Base-by-base conservation (phyloP, 1,139 yeast genomes). In the Hansenula anomala region DNA sequence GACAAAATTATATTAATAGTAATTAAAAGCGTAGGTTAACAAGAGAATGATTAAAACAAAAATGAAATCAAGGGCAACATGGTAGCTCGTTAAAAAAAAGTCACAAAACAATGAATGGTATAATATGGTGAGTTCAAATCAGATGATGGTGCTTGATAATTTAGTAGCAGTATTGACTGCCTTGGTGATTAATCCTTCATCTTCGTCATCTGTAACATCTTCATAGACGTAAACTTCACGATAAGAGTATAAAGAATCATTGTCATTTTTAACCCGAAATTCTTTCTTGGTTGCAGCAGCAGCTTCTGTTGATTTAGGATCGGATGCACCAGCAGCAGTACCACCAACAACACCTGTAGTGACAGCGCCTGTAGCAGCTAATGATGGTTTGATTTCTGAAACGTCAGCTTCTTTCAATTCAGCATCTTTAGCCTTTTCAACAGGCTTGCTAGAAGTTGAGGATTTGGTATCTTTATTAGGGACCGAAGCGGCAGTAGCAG, bases 221-320 rank as follows among this genome's bases (percentile, higher is more conserved):
- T 33, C 36, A 33, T 26, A 26, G 10, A 13, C 29, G 12, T 19
- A 19, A 13, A 25, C 30, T 26, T 32, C 34, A 24, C 28, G 34
- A n/a, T 32, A 32, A 9, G 34, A 32, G 14, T 32, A 32, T 11
- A 32, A 24, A 16, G 34, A 32, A 17, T 23, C 28, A 24, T 24
- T 32, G 24, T 23, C 28, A 32, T 32, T 6, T 13, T 24, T 9
- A 24, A 13, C 26, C 6, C 13, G 30, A 8, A 13, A 9, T 28
- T 8, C 27, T 14, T 6, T 20, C 11, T 13, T 25, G 4, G 29
- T 26, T 14, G 25, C 31, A 24, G 11, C 31, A 14, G 11, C 34
- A 19, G 32, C 13, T 16, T 20, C 23, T 6, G 18, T 26, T 17
- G 13, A 10, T 12, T 31, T 25, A 3, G 29, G 6, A 15, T 17